These are phyloP conservation scores for Sclerotinia spermophila DNA, from an alignment of 2,329 filamentous ascomycete species.

Conservation along the genomic window DNA sequence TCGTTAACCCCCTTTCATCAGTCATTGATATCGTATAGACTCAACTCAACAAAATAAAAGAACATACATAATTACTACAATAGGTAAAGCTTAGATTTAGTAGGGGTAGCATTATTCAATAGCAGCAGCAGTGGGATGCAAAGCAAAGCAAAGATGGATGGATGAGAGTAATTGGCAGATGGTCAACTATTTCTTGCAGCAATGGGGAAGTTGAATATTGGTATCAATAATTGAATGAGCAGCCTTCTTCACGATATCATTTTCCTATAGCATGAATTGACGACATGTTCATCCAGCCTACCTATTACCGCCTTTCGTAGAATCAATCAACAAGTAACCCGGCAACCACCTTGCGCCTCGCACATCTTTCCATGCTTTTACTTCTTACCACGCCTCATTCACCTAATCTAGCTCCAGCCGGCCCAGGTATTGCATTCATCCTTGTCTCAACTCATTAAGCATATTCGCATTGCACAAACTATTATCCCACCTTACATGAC, in stretches of 20 bases:
- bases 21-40: not conserved
- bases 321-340: not conserved
- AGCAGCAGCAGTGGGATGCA: conserved; percentile 8
- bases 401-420: not conserved
- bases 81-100: not conserved
- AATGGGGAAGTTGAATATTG: not conserved
- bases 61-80: not conserved
- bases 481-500: conserved; percentile 4
- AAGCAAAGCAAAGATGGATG: not conserved
- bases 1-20: not conserved
- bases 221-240: not conserved
- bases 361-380: not conserved
- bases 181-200: not conserved
- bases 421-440: not conserved
- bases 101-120: conserved; percentile 8
- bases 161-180: not conserved
- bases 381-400: not conserved
- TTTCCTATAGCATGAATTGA: not conserved
- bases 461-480: not conserved
- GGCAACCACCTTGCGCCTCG: not conserved
- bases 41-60: not conserved
- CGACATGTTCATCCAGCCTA: not conserved
- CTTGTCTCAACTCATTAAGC: not conserved
- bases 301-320: not conserved
- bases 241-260: not conserved